Percentiles rank a stretch among this genome's conserved stretches.
phyloP scores from a whole-genome alignment of 202 grass and related monocot genomes.

The Digitaria exilis region DNA sequence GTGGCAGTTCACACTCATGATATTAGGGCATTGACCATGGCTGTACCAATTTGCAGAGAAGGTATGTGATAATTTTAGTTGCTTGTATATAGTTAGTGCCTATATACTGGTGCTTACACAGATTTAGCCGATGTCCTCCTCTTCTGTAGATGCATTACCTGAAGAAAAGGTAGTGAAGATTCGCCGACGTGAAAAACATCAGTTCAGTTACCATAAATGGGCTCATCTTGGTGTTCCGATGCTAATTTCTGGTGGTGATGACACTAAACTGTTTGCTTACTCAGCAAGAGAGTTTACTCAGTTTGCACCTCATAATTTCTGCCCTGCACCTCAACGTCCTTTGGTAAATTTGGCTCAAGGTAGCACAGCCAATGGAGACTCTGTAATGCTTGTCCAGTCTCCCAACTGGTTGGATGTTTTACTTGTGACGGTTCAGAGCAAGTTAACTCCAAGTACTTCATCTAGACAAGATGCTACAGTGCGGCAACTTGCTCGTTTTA shows the following conservation, averaged over 20 bases:
- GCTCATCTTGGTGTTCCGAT: constrained; percentile 95
- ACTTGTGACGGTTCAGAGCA: constrained; percentile 59
- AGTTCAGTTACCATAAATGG: constrained; percentile 93
- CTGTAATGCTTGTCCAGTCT: constrained; percentile 84
- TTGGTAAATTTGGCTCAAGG: constrained; percentile 66
- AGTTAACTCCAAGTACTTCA: constrained; percentile 48
- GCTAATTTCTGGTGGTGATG: constrained; percentile 96
- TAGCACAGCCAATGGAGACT: constrained; percentile 48
- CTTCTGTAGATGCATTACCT: constrained; percentile 57
- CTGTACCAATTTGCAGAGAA: constrained; percentile 89
- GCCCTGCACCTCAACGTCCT: constrained; percentile 87
- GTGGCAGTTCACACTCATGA: constrained; percentile 92
- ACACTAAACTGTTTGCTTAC: constrained; percentile 88
- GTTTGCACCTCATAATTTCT: constrained; percentile 93
- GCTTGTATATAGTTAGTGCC: constrained; percentile 4
- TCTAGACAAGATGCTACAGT: constrained; percentile 46
- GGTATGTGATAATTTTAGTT: constrained; percentile 54
- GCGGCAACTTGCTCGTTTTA: constrained; percentile 59
- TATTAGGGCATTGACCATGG: constrained; percentile 81
- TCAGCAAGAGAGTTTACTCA: constrained; percentile 89
- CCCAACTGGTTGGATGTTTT: constrained; percentile 68
- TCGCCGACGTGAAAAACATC: constrained; percentile 57
- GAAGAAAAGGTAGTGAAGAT: constrained; percentile 70
- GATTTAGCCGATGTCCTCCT: constrained; percentile 25
- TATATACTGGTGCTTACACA: neutral